These are phyloP conservation scores for Adansonia grandidieri DNA, from an alignment of 441 rosid genomes.

Conservation along the genomic window DNA sequence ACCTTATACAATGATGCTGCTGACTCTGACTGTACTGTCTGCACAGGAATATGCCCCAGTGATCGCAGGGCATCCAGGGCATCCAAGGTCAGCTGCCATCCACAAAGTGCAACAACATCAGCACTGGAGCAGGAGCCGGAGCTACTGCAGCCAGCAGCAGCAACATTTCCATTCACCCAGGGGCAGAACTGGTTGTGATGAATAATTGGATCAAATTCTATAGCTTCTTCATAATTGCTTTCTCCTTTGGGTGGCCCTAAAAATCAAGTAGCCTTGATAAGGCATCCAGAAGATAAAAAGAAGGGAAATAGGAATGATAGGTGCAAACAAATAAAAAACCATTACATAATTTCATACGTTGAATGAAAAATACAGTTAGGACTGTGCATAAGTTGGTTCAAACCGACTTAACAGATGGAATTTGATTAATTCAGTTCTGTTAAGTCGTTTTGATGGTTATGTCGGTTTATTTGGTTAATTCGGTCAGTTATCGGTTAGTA, in stretches of 20 bases:
- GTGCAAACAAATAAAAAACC: background rate
- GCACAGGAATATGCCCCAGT: conserved; percentile 65
- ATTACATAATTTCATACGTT: conserved; percentile 2
- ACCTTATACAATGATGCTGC: conserved; percentile 94
- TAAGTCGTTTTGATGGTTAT: too few relatives aligned
- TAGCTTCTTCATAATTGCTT: conserved; percentile 79
- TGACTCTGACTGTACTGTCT: conserved; percentile 85
- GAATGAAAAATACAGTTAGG: background rate
- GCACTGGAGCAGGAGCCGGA: conserved; percentile 55
- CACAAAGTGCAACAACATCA: conserved; percentile 72
- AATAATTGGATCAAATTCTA: conserved; percentile 90
- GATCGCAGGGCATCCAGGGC: conserved; percentile 82
- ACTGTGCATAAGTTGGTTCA: too few relatives aligned
- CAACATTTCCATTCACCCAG: conserved; percentile 98
- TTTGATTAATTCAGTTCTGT: too few relatives aligned
- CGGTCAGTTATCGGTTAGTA: too few relatives aligned
- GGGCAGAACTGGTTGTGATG: conserved; percentile 94
- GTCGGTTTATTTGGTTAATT: too few relatives aligned
- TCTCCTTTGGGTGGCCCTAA: conserved; percentile 86
- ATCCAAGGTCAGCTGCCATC: conserved; percentile 97
- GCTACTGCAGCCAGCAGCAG: conserved; percentile 88
- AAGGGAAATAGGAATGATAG: background rate
- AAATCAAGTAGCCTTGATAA: conserved; percentile 28
- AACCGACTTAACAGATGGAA: too few relatives aligned
- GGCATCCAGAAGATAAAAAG: conserved; percentile 16